Conservation (phyloP, 148 eudicot genomes). For the Limonium bicolor region DNA sequence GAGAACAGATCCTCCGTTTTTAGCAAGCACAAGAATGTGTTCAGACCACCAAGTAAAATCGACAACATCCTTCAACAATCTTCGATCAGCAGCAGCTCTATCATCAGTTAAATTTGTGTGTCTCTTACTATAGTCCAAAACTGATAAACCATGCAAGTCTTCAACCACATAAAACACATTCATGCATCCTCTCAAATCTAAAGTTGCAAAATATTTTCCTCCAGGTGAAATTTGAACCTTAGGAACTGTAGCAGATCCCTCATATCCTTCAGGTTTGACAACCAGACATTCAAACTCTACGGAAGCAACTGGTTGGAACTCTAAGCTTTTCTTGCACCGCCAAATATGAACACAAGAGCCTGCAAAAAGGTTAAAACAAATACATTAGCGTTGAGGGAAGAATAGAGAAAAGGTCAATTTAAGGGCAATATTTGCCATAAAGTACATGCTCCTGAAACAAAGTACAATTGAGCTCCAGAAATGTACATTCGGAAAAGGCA, state of each 20-base stretch:
- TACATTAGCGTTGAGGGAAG: no score
- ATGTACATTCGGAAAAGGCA: no score
- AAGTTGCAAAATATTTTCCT: slow-evolving; percentile 57
- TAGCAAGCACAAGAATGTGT: slow-evolving; percentile 39
- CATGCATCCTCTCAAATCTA: slow-evolving; percentile 62
- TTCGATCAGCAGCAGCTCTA: slow-evolving; percentile 12
- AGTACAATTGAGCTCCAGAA: no score
- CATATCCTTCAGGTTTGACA: slow-evolving; percentile 34
- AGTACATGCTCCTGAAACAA: no score
- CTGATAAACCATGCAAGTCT: slow-evolving; percentile 24
- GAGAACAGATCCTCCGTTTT: slow-evolving; percentile 35
- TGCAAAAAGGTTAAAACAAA: no score
- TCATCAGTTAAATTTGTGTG: slow-evolving; percentile 8
- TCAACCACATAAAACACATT: slow-evolving; percentile 38
- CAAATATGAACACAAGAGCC: slow-evolving; percentile 65
- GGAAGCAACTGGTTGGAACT: slow-evolving; percentile 27
- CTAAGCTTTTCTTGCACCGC: slow-evolving; percentile 30
- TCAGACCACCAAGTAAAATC: slow-evolving; percentile 99
- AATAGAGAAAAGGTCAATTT: no score
- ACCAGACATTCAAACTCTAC: slow-evolving; percentile 45
- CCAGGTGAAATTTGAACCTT: slow-evolving; percentile 66
- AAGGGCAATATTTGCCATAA: no score
- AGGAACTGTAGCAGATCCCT: slow-evolving; percentile 43
- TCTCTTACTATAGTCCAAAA: slow-evolving; percentile 20
- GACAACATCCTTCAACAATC: slow-evolving; percentile 25